These are phyloP conservation scores for Cladophialophora bantiana DNA, from an alignment of 2,329 filamentous ascomycete genomes.

Conservation along the genomic window DNA sequence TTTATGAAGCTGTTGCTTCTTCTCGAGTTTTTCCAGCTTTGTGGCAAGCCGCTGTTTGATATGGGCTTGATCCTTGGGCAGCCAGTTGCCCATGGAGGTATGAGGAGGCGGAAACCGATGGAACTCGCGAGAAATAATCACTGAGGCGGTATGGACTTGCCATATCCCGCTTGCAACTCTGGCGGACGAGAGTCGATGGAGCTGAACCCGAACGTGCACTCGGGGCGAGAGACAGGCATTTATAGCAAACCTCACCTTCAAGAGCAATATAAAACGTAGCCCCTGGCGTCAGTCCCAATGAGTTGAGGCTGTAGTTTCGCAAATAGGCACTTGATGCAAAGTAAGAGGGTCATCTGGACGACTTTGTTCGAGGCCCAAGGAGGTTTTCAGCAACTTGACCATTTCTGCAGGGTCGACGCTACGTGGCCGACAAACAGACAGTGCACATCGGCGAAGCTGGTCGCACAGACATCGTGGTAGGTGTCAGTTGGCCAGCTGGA, in stretches of 20 bases:
- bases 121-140: neutral
- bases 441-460: too few relatives aligned
- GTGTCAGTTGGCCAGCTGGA: too few relatives aligned
- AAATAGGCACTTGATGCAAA: neutral
- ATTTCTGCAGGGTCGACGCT: too few relatives aligned
- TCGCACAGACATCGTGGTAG: too few relatives aligned
- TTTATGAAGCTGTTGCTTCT: conserved; percentile 4
- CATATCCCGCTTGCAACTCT: neutral
- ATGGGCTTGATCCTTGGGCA: neutral
- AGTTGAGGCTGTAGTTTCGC: neutral
- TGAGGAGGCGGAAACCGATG: neutral
- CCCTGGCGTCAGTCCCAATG: neutral
- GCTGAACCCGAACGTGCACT: neutral
- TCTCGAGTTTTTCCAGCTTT: neutral
- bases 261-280: neutral
- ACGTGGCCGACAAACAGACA: too few relatives aligned
- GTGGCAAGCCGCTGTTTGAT: conserved; percentile 3
- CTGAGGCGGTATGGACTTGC: neutral
- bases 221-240: neutral
- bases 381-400: too few relatives aligned
- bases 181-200: neutral
- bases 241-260: neutral
- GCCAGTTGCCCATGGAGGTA: neutral
- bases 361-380: neutral
- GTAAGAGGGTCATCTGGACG: neutral